Conservation (phyloP, 2,329 filamentous ascomycete genomes). For the Corynespora cassiicola region DNA sequence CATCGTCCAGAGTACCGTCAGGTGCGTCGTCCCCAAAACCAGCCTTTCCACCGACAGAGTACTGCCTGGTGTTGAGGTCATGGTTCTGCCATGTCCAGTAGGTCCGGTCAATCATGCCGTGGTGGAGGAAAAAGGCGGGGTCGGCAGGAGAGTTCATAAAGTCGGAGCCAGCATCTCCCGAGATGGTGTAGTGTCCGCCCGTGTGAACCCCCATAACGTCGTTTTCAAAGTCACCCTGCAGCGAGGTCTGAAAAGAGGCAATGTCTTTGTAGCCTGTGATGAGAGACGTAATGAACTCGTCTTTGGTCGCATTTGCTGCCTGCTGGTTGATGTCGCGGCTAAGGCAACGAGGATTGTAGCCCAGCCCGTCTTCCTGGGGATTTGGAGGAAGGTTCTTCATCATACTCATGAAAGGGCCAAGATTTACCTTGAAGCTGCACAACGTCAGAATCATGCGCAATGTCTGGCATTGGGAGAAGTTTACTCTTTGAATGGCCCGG, state of each 20-base stretch:
- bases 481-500: conserved; percentile 25
- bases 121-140: conserved; percentile 54
- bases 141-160: conserved; percentile 47
- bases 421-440: conserved; percentile 46
- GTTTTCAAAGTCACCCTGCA: conserved; percentile 28
- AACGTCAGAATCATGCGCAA: neutral
- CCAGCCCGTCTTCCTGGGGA: conserved; percentile 21
- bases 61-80: conserved; percentile 41
- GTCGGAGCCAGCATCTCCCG: conserved; percentile 51
- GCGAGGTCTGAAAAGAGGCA: conserved; percentile 37
- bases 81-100: conserved; percentile 58
- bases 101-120: conserved; percentile 52
- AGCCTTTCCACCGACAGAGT: conserved; percentile 49
- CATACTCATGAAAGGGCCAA: conserved; percentile 53
- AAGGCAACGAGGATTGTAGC: conserved; percentile 39
- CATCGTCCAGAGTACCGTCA: too few relatives aligned
- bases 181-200: conserved; percentile 50
- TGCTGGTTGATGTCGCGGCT: conserved; percentile 42
- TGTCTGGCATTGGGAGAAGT: conserved; percentile 2
- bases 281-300: conserved; percentile 34
- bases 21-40: conserved; percentile 46
- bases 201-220: conserved; percentile 49
- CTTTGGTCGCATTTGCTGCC: conserved; percentile 32
- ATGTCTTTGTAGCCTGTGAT: conserved; percentile 49
- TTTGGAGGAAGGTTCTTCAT: conserved; percentile 31